Evolutionary conservation across 805 yeast genomes (phyloP).

Genomic region (Jamesozyma spencerorum): DNA sequence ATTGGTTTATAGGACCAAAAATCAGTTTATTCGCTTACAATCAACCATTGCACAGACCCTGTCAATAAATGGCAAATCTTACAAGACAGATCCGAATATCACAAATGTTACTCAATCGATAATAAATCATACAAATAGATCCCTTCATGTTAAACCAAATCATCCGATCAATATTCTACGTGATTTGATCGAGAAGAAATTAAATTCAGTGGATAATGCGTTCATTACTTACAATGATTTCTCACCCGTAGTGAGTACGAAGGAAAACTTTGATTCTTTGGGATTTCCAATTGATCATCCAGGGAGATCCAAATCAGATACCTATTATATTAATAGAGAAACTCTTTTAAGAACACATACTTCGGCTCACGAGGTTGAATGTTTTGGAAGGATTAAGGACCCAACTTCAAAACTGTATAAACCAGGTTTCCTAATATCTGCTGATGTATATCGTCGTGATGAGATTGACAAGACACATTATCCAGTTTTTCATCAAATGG

Average conservation of each 20-base stretch:
- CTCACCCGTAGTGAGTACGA: slow-evolving; percentile 71
- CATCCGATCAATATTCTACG: slow-evolving; percentile 90
- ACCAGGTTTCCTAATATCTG: slow-evolving; percentile 76
- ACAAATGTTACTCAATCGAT: slow-evolving; percentile 80
- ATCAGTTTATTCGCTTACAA: slow-evolving; percentile 1
- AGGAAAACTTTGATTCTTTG: slow-evolving; percentile 81
- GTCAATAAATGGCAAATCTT: slow-evolving; percentile 40
- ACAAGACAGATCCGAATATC: slow-evolving; percentile 56
- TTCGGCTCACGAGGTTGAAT: slow-evolving; percentile 89
- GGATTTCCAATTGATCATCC: slow-evolving; percentile 92
- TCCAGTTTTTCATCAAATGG: slow-evolving; percentile 97
- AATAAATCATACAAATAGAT: slow-evolving; percentile 54
- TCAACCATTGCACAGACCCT: slow-evolving; percentile 4
- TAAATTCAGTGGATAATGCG: slow-evolving; percentile 61
- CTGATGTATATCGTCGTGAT: slow-evolving; percentile 93
- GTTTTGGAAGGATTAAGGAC: slow-evolving; percentile 48
- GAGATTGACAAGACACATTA: slow-evolving; percentile 94
- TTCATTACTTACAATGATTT: slow-evolving; percentile 57
- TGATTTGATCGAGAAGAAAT: slow-evolving; percentile 58
- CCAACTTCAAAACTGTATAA: slow-evolving; percentile 5
- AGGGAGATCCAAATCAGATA: slow-evolving; percentile 85
- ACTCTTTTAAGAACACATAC: slow-evolving; percentile 84
- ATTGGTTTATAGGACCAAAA: background rate
- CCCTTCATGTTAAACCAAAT: slow-evolving; percentile 59
- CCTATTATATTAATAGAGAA: slow-evolving; percentile 75